phyloP scores from a whole-genome alignment of 139 green algal species.

The Mesotaenium endlicherianum region DNA sequence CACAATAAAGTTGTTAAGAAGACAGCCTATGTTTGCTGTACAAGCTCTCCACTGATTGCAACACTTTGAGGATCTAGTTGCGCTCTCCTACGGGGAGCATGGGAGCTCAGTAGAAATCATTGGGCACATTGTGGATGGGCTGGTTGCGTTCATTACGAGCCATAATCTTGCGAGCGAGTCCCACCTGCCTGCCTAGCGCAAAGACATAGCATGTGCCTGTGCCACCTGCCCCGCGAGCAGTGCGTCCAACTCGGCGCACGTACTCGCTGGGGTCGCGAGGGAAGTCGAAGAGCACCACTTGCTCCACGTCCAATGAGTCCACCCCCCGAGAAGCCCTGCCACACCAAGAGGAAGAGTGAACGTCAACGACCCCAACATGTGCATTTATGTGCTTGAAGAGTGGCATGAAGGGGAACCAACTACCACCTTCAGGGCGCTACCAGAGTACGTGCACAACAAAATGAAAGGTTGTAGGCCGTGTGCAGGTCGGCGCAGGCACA shows the following conservation, averaged over 20 bases:
- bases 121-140: slow-evolving; percentile 53
- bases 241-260: slow-evolving; percentile 83
- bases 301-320: slow-evolving; percentile 68
- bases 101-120: too few relatives aligned
- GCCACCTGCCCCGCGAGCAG: slow-evolving; percentile 76
- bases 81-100: too few relatives aligned
- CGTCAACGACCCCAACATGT: too few relatives aligned
- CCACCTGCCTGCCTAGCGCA: slow-evolving; percentile 79
- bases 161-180: slow-evolving; percentile 58
- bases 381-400: too few relatives aligned
- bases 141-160: slow-evolving; percentile 51
- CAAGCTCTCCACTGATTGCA: too few relatives aligned
- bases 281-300: slow-evolving; percentile 95
- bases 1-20: too few relatives aligned
- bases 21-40: too few relatives aligned
- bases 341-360: too few relatives aligned
- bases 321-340: slow-evolving; percentile 70
- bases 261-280: slow-evolving; percentile 92
- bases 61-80: too few relatives aligned
- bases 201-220: slow-evolving; percentile 74
- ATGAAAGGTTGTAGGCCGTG: background rate
- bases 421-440: too few relatives aligned
- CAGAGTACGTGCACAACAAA: too few relatives aligned
- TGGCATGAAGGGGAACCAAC: too few relatives aligned
- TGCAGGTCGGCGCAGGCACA: background rate